Evolutionary conservation across 2,329 filamentous ascomycete species (phyloP).

Genomic region (Cordyceps sp.): DNA sequence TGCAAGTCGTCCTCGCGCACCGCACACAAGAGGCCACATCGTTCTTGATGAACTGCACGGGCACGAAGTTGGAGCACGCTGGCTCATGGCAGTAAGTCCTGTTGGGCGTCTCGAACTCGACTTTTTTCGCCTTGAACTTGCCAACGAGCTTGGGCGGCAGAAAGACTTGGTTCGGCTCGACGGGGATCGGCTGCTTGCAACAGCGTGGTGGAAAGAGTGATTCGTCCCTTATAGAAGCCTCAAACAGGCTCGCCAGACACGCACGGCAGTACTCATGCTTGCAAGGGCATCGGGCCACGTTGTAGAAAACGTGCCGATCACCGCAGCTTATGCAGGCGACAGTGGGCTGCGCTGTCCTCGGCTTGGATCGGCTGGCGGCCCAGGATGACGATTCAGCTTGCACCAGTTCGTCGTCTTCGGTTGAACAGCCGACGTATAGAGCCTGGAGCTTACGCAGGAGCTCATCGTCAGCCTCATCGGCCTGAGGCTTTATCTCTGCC

Average conservation of each 20-base stretch:
- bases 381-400: not conserved
- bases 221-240: conserved; percentile 24
- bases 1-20: conserved; percentile 29
- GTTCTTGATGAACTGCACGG: conserved; percentile 9
- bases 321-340: not conserved
- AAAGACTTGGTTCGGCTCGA: conserved; percentile 15
- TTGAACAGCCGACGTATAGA: not conserved
- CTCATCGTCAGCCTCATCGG: not conserved
- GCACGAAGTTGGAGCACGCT: conserved; percentile 30
- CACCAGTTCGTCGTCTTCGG: not conserved
- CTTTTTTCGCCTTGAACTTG: conserved; percentile 24
- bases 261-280: conserved; percentile 31
- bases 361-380: not conserved
- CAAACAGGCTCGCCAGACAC: conserved; percentile 27
- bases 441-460: not conserved
- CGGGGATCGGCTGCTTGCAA: conserved; percentile 23
- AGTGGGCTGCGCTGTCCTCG: not conserved
- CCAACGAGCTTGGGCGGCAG: conserved; percentile 17
- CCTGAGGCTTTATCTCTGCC: not conserved
- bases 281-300: conserved; percentile 14
- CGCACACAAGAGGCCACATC: conserved; percentile 21
- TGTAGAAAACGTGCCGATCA: not conserved
- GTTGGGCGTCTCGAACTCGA: conserved; percentile 30
- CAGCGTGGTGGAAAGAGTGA: conserved; percentile 36
- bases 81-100: conserved; percentile 30